phyloP scores from a whole-genome alignment of 2,329 filamentous ascomycete species.

The Monilinia fructicola region DNA sequence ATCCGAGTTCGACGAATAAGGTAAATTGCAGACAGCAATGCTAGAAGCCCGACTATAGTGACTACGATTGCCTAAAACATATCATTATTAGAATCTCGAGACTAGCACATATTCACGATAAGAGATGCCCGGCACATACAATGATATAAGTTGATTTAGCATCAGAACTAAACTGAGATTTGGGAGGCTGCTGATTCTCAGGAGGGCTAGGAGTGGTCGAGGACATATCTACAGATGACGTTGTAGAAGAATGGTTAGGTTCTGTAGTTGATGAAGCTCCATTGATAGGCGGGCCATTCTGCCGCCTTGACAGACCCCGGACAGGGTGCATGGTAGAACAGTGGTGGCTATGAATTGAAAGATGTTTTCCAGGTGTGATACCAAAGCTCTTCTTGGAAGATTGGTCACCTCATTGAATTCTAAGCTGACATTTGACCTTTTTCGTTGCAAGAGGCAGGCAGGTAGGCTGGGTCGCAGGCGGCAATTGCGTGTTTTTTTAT shows the following conservation, averaged over 20 bases:
- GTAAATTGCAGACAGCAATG: constrained; percentile 29
- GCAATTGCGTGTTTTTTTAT: constrained; percentile 20
- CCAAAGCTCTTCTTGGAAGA: constrained; percentile 15
- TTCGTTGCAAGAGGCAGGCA: background rate
- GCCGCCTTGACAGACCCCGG: constrained; percentile 19
- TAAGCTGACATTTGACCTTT: constrained; percentile 14
- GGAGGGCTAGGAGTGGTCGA: background rate
- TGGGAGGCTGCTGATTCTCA: background rate
- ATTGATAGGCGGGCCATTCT: constrained; percentile 15
- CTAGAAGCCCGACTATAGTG: constrained; percentile 29
- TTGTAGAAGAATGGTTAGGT: constrained; percentile 4
- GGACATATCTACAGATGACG: background rate
- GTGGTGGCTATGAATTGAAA: constrained; percentile 7
- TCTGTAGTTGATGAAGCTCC: constrained; percentile 14
- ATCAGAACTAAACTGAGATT: background rate
- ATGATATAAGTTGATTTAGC: constrained; percentile 18
- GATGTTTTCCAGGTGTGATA: constrained; percentile 6
- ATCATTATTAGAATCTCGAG: background rate
- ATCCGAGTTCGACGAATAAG: constrained; percentile 45
- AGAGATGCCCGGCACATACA: constrained; percentile 15
- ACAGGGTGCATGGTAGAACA: constrained; percentile 19
- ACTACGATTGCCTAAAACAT: constrained; percentile 24
- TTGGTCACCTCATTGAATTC: constrained; percentile 22
- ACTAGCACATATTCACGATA: background rate
- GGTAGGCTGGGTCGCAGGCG: constrained; percentile 11